Percentiles rank a stretch among this genome's conserved stretches.
These are phyloP conservation scores for Solanum medicagineum DNA, from an alignment of 257 asterid genomes.

Conservation along the genomic window DNA sequence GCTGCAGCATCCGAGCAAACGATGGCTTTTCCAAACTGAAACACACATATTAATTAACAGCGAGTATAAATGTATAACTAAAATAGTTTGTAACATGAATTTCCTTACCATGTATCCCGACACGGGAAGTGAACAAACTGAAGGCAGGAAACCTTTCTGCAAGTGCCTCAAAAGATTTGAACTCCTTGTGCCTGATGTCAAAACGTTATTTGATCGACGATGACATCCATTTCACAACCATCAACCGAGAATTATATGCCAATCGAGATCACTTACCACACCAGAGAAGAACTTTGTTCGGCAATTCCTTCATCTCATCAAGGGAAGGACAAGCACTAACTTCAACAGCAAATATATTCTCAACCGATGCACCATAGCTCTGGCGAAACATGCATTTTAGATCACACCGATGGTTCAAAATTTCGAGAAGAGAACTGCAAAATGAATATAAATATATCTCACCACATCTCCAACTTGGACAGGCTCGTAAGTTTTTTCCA, in stretches of 20 bases:
- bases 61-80: not conserved
- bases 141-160: conserved; percentile 71
- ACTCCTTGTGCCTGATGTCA: conserved; percentile 45
- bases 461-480: conserved; percentile 71
- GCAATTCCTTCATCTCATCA: conserved; percentile 47
- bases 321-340: conserved; percentile 58
- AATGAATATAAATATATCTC: not conserved
- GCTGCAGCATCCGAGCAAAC: conserved; percentile 85
- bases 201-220: not conserved
- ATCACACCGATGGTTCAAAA: not conserved
- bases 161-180: conserved; percentile 68
- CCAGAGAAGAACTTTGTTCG: conserved; percentile 71
- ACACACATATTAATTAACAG: not conserved
- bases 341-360: conserved; percentile 53
- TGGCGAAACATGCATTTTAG: conserved; percentile 6
- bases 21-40: conserved; percentile 73
- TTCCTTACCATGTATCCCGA: conserved; percentile 73
- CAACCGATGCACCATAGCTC: conserved; percentile 62
- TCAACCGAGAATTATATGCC: not conserved
- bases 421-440: not conserved
- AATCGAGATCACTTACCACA: conserved; percentile 43
- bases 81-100: not conserved
- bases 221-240: not conserved
- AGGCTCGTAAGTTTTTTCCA: conserved; percentile 72
- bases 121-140: conserved; percentile 52